Conservation (phyloP, 2,329 filamentous ascomycete genomes). For the Arthroderma sp. region DNA sequence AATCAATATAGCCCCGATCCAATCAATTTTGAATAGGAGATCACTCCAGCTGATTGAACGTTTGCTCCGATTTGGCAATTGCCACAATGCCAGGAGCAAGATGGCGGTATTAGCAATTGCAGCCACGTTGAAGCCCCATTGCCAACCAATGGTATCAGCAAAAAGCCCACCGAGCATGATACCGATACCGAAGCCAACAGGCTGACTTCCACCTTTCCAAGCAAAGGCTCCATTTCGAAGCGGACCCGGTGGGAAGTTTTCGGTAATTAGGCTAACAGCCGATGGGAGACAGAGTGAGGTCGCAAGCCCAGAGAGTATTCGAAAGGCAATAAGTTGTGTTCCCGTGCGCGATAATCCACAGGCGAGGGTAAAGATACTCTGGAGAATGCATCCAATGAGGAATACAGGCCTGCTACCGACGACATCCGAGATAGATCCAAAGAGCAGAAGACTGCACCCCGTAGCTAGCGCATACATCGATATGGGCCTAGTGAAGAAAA, state of each 20-base stretch:
- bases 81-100: not conserved
- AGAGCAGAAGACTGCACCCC: slow-evolving; percentile 33
- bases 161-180: slow-evolving; percentile 38
- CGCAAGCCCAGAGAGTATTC: slow-evolving; percentile 32
- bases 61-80: not conserved
- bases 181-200: slow-evolving; percentile 38
- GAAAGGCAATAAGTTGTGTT: slow-evolving; percentile 33
- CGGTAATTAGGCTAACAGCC: slow-evolving; percentile 35
- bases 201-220: slow-evolving; percentile 35
- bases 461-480: slow-evolving; percentile 16
- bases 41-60: slow-evolving; percentile 1
- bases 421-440: slow-evolving; percentile 36
- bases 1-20: slow-evolving; percentile 37
- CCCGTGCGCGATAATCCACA: slow-evolving; percentile 26
- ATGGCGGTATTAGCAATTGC: slow-evolving; percentile 25
- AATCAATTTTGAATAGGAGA: slow-evolving; percentile 34
- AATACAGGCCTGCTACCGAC: slow-evolving; percentile 35
- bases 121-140: slow-evolving; percentile 38
- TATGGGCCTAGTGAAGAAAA: no score
- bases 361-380: slow-evolving; percentile 28
- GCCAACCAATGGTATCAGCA: slow-evolving; percentile 38
- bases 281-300: slow-evolving; percentile 34
- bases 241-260: slow-evolving; percentile 31
- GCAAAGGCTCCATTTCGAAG: slow-evolving; percentile 38
- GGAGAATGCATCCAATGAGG: slow-evolving; percentile 31